Conservation (phyloP, 202 grass and related monocot species). For the Sporobolus alterniflorus region DNA sequence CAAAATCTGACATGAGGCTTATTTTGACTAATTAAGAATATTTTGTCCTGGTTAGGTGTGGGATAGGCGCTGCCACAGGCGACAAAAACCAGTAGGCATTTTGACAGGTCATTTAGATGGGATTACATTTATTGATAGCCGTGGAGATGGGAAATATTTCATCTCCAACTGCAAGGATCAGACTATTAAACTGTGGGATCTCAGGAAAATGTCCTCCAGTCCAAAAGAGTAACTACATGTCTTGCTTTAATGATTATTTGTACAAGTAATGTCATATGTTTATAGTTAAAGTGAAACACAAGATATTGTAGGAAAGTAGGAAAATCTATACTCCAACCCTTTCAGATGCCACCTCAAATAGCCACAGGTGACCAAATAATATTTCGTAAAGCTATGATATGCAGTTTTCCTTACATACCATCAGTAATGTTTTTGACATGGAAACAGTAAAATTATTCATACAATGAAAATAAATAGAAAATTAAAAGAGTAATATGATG, state of each 20-base stretch:
- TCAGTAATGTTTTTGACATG: no score
- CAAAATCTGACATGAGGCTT: neutral
- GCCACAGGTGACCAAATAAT: neutral
- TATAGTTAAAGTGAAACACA: neutral
- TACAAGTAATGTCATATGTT: constrained; percentile 14
- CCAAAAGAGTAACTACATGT: constrained; percentile 50
- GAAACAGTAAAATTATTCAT: no score
- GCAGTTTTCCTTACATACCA: no score
- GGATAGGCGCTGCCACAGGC: constrained; percentile 61
- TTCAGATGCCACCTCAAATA: neutral
- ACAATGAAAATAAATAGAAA: no score
- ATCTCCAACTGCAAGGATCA: constrained; percentile 83
- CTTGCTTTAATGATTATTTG: constrained; percentile 21
- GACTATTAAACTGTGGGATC: constrained; percentile 76
- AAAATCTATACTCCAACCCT: neutral
- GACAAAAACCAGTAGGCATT: constrained; percentile 57
- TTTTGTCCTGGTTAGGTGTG: constrained; percentile 55
- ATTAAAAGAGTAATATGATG: no score
- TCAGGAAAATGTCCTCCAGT: constrained; percentile 68
- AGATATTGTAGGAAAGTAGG: neutral
- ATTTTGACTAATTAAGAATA: neutral
- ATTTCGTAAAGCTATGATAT: constrained; percentile 2
- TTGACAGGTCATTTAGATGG: constrained; percentile 74
- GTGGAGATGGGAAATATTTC: constrained; percentile 62
- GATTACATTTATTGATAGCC: constrained; percentile 77